phyloP scores from a whole-genome alignment of 805 yeast genomes.

The Wickerhamiella shivajii region DNA sequence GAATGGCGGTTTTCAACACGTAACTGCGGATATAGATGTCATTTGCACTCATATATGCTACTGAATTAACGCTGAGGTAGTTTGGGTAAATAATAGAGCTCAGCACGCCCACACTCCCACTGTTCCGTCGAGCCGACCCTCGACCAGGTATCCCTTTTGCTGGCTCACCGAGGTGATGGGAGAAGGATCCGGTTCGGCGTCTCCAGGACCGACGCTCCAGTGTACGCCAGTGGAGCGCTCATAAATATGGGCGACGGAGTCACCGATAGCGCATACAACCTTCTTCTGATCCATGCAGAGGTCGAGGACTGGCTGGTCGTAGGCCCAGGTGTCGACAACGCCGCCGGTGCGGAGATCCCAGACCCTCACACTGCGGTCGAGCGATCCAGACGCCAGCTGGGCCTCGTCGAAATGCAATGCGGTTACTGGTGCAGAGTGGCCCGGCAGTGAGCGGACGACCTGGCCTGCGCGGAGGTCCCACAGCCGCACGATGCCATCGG shows the following conservation, averaged over 20 bases:
- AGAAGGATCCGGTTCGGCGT: conserved; percentile 21
- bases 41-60: no score
- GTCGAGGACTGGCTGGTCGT: conserved; percentile 39
- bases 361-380: conserved; percentile 46
- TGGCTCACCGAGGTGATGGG: conserved; percentile 33
- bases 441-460: conserved; percentile 27
- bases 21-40: no score
- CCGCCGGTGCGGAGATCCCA: conserved; percentile 66
- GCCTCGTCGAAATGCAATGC: conserved; percentile 54
- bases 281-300: conserved; percentile 45
- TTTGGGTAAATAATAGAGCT: no score
- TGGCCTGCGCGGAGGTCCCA: conserved; percentile 68
- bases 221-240: conserved; percentile 42
- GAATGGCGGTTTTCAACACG: no score
- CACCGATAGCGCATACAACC: conserved; percentile 40
- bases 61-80: no score
- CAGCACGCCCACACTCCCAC: conserved; percentile 50
- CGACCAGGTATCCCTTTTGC: conserved; percentile 51
- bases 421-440: conserved; percentile 59
- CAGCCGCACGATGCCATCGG: conserved; percentile 57
- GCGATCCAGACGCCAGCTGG: conserved; percentile 47
- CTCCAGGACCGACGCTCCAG: conserved; percentile 37
- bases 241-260: conserved; percentile 38
- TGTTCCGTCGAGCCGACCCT: conserved; percentile 46
- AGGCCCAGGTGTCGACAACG: conserved; percentile 45